phyloP scores from a whole-genome alignment of 1,139 yeast genomes.

The Petasospora rhodanensis region DNA sequence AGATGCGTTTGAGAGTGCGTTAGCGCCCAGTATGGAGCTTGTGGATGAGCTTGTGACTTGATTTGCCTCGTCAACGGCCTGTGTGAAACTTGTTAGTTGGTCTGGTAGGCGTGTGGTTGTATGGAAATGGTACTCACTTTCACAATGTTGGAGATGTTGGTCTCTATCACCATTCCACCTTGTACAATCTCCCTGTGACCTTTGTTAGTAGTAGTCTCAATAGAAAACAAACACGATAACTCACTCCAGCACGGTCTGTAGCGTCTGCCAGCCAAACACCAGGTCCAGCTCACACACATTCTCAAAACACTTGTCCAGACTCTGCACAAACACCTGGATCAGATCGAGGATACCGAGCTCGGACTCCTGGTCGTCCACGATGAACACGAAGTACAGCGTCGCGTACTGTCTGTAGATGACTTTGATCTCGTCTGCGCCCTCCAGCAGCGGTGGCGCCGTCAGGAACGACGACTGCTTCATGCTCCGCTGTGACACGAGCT shows the following conservation, averaged over 20 bases:
- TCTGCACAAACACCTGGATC: conserved; percentile 95
- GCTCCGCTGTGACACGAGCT: conserved; percentile 61
- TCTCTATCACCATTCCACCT: conserved; percentile 99
- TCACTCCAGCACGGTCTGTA: conserved; percentile 77
- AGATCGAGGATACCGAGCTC: conserved; percentile 91
- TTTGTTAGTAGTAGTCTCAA: conserved; percentile 16
- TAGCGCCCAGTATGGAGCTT: conserved; percentile 19
- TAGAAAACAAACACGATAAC: conserved; percentile 4
- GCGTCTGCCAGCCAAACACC: conserved; percentile 96
- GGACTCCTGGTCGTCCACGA: conserved; percentile 93
- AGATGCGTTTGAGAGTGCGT: conserved; percentile 33
- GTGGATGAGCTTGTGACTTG: conserved; percentile 12
- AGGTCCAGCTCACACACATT: conserved; percentile 94
- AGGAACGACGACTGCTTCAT: conserved; percentile 76
- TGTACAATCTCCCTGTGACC: conserved; percentile 66
- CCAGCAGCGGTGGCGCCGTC: conserved; percentile 73
- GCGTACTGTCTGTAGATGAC: conserved; percentile 95
- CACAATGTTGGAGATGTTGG: conserved; percentile 77
- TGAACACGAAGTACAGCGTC: conserved; percentile 87
- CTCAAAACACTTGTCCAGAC: conserved; percentile 85
- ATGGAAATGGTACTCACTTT: no score
- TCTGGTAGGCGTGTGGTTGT: no score
- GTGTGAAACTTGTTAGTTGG: no score
- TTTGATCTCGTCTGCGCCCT: conserved; percentile 72
- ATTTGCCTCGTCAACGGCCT: conserved; percentile 27